Evolutionary conservation across 768 basidiomycete species (phyloP).

Genomic region (Russula emetica): DNA sequence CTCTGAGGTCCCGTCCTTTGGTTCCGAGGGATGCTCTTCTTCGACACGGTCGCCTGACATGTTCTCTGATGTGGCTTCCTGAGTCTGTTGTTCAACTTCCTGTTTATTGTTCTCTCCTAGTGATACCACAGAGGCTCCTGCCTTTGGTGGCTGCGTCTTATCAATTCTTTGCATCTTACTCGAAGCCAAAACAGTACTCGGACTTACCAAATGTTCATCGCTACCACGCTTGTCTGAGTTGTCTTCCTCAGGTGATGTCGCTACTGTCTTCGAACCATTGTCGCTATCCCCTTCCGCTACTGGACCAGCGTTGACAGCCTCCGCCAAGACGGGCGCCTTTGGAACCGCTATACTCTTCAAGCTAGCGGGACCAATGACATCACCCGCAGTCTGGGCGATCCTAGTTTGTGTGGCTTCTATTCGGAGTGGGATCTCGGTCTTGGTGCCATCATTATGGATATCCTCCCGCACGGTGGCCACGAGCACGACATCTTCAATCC

Average conservation of each 20-base stretch:
- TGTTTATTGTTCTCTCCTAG: background rate
- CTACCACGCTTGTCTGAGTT: background rate
- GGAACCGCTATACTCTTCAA: background rate
- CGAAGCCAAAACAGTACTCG: background rate
- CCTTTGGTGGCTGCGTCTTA: background rate
- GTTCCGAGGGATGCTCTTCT: background rate
- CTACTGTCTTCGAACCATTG: background rate
- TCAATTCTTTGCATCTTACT: background rate
- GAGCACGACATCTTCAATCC: constrained; percentile 20
- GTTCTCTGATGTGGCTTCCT: background rate
- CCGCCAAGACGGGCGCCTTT: background rate
- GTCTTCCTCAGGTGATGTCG: background rate
- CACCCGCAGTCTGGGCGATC: background rate
- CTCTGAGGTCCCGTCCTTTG: background rate
- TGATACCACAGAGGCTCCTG: background rate
- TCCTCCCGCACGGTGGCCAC: constrained; percentile 24
- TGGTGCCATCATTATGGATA: background rate
- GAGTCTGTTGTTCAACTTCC: background rate
- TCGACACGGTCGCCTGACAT: background rate
- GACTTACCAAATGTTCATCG: constrained; percentile 6
- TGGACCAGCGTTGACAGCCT: background rate
- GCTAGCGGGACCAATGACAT: background rate
- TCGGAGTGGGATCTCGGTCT: constrained; percentile 12
- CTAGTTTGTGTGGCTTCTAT: constrained; percentile 1
- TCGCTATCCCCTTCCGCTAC: background rate